Conservation (phyloP, 768 basidiomycete genomes). For the Psilocybe azurescens region DNA sequence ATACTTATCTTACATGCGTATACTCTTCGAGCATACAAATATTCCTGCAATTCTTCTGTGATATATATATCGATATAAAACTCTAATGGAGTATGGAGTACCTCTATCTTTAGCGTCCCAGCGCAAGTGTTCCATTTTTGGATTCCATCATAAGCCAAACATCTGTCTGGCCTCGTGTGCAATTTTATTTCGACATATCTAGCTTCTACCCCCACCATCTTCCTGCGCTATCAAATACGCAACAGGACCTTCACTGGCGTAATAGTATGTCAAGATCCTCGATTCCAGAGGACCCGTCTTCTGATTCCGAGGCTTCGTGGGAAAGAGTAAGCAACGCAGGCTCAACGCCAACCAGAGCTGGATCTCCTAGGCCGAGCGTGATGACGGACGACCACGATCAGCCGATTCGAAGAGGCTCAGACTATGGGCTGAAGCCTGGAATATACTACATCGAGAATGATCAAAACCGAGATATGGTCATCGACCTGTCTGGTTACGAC, state of each 20-base stretch:
- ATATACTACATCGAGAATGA: constrained; percentile 27
- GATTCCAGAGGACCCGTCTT: not conserved
- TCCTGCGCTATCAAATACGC: not conserved
- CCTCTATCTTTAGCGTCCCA: no score
- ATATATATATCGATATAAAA: no score
- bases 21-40: no score
- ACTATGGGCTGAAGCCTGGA: constrained; percentile 18
- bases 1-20: no score
- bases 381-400: not conserved
- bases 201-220: not conserved
- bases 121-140: no score
- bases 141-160: no score
- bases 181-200: not conserved
- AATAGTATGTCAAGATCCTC: not conserved
- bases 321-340: not conserved
- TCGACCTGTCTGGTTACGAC: constrained; percentile 30
- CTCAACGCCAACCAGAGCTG: not conserved
- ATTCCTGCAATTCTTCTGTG: no score
- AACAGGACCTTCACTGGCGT: not conserved
- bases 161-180: not conserved
- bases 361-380: not conserved
- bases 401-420: not conserved
- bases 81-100: no score
- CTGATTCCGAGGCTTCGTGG: not conserved
- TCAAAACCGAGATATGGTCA: constrained; percentile 17